A percentile compares a stretch with the other conserved stretches of the same genome.
phyloP scores from a whole-genome alignment of 169 alveolate genomes.

The Plasmodium malariae region DNA sequence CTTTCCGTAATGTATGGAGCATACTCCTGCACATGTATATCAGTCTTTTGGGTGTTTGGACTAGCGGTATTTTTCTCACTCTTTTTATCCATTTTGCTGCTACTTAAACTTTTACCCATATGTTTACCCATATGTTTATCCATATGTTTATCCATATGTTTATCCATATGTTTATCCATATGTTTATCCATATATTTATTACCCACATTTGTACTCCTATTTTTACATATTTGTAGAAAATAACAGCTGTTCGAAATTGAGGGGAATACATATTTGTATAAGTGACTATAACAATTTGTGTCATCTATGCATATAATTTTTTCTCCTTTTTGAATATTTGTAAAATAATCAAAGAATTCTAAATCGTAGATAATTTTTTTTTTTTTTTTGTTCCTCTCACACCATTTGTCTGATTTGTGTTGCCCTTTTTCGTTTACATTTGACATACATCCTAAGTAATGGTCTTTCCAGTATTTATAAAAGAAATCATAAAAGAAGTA shows the following conservation, averaged over 20 bases:
- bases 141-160: too few species aligned
- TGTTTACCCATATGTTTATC: too few species aligned
- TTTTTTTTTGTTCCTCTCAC: not conserved
- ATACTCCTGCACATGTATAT: too few species aligned
- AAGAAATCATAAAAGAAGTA: slow-evolving; percentile 61
- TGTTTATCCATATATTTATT: too few species aligned
- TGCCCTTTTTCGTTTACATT: not conserved
- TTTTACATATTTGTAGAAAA: not conserved
- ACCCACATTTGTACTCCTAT: not conserved
- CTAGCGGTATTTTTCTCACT: too few species aligned
- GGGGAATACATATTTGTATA: too few species aligned
- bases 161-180: too few species aligned
- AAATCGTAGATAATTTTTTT: slow-evolving; percentile 23
- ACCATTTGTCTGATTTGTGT: not conserved
- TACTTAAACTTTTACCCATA: too few species aligned
- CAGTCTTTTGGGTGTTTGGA: too few species aligned
- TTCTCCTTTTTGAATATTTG: slow-evolving; percentile 3
- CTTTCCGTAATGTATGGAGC: not conserved
- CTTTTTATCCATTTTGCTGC: too few species aligned
- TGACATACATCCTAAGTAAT: slow-evolving; percentile 2
- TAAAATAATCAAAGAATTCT: slow-evolving; percentile 58
- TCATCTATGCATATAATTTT: slow-evolving; percentile 4
- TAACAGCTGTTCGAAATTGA: slow-evolving; percentile 27
- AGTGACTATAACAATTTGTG: too few species aligned
- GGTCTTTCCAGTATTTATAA: slow-evolving; percentile 54